Conservation (phyloP, 352 stramenopile species). For the Phytophthora lateralis region DNA sequence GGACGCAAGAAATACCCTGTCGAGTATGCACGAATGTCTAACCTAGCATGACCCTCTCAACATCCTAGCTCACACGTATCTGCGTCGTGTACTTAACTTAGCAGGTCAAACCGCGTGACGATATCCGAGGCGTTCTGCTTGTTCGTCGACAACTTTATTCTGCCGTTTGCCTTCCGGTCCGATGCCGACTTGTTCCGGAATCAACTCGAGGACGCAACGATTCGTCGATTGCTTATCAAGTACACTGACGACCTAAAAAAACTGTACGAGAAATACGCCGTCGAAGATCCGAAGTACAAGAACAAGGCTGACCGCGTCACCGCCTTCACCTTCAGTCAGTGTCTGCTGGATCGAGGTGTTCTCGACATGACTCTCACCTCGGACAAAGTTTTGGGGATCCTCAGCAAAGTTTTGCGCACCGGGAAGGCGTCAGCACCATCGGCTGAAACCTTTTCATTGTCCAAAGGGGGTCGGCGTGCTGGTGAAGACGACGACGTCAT, state of each 20-base stretch:
- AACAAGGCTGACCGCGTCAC: constrained; percentile 54
- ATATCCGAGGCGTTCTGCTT: constrained; percentile 81
- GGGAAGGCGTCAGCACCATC: constrained; percentile 5
- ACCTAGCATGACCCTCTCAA: too few species aligned
- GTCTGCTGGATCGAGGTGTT: constrained; percentile 63
- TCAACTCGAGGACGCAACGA: constrained; percentile 72
- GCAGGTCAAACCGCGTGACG: constrained; percentile 61
- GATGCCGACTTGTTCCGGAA: constrained; percentile 77
- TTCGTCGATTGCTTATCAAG: constrained; percentile 66
- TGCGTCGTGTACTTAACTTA: not conserved
- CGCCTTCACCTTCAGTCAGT: constrained; percentile 66
- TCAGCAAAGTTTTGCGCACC: constrained; percentile 55
- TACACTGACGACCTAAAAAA: constrained; percentile 63
- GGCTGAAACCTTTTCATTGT: not conserved
- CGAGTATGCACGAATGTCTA: constrained; percentile 43
- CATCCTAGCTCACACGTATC: not conserved
- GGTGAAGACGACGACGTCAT: constrained; percentile 59
- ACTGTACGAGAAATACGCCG: constrained; percentile 59
- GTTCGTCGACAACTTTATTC: constrained; percentile 74
- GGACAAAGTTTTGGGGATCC: constrained; percentile 60
- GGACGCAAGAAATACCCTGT: constrained; percentile 68
- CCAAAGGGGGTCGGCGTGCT: constrained; percentile 13
- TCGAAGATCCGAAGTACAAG: constrained; percentile 49
- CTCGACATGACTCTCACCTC: constrained; percentile 66
- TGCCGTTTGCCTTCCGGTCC: constrained; percentile 74